Percentiles rank a stretch among this genome's conserved stretches.
phyloP scores from a whole-genome alignment of 768 basidiomycete species.

The Lactarius vividus region DNA sequence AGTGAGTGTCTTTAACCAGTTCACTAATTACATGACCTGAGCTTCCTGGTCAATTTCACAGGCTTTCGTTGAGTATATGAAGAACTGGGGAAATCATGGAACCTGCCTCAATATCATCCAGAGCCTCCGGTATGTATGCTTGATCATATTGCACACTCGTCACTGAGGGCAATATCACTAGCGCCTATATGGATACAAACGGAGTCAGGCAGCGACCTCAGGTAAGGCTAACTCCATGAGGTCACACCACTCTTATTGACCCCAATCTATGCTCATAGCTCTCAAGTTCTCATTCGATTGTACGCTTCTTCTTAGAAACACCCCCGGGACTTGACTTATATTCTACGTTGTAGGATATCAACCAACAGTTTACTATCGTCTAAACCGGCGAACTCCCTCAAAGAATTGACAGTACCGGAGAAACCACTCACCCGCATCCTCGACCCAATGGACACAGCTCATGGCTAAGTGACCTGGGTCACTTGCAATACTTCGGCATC shows the following conservation, averaged over 20 bases:
- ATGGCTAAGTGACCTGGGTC: neutral
- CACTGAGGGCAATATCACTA: neutral
- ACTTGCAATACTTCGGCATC: too few relatives aligned
- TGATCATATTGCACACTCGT: too few relatives aligned
- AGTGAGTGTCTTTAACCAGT: neutral
- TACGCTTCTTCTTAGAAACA: neutral
- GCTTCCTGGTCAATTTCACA: neutral
- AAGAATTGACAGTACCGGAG: neutral
- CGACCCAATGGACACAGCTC: neutral
- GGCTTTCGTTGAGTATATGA: constrained; percentile 11
- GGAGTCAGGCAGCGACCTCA: neutral
- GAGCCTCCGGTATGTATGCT: neutral
- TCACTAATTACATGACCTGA: neutral
- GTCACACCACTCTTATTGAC: neutral
- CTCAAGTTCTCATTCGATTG: neutral
- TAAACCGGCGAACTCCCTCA: neutral
- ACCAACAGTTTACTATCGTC: neutral
- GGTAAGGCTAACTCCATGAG: neutral
- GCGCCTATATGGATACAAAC: neutral
- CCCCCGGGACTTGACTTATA: neutral
- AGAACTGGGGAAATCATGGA: fast-evolving
- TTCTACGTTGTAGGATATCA: constrained; percentile 3
- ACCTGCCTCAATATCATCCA: neutral
- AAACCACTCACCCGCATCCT: neutral
- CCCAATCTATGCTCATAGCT: neutral